Conservation (phyloP, 768 basidiomycete genomes). For the Boletus tomentosulus region DNA sequence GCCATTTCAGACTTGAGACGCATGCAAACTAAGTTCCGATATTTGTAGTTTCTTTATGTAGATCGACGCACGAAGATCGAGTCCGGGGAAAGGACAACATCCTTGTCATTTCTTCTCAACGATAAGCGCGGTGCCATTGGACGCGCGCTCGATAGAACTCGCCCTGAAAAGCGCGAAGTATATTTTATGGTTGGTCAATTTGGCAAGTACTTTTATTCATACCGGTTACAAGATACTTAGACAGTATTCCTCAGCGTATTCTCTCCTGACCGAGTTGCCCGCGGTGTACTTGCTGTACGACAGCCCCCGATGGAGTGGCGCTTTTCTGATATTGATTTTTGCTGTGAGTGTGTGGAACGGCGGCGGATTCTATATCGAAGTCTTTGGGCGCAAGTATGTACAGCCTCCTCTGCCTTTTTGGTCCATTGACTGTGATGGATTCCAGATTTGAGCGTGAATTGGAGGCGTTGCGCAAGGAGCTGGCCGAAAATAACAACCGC, state of each 20-base stretch:
- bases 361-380: conserved; percentile 93
- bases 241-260: conserved; percentile 54
- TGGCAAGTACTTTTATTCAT: conserved; percentile 38
- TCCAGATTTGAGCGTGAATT: conserved; percentile 87
- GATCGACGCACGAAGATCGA: conserved; percentile 86
- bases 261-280: conserved; percentile 80
- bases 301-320: conserved; percentile 69
- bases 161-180: conserved; percentile 56
- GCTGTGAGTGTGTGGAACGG: conserved; percentile 94
- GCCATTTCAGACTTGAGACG: background rate
- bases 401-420: conserved; percentile 1
- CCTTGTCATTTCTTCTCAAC: conserved; percentile 83
- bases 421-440: conserved; percentile 6
- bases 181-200: conserved; percentile 87
- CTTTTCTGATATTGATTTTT: conserved; percentile 78
- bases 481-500: conserved; percentile 64
- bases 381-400: conserved; percentile 91
- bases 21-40: background rate
- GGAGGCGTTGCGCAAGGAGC: conserved; percentile 84
- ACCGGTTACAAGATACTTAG: background rate
- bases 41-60: conserved; percentile 70
- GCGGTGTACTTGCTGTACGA: conserved; percentile 82
- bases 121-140: conserved; percentile 86
- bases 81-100: conserved; percentile 88
- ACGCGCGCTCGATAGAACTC: conserved; percentile 55